These are phyloP conservation scores for Coemansia sp. DNA, from an alignment of 192 early-diverging fungal genomes.

Conservation along the genomic window DNA sequence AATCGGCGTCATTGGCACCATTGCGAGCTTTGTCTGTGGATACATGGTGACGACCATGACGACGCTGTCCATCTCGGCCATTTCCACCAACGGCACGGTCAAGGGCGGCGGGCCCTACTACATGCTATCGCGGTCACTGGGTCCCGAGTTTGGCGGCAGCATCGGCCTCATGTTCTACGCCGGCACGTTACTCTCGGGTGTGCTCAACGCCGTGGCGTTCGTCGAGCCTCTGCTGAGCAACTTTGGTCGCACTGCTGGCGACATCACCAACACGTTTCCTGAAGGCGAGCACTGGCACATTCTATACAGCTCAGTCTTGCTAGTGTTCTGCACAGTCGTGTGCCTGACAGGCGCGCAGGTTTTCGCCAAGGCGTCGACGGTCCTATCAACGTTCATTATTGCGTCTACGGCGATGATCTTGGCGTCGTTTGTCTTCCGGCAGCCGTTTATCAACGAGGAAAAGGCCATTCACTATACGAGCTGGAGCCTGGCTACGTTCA, in stretches of 20 bases:
- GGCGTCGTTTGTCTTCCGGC: conserved; percentile 58
- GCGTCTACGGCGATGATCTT: conserved; percentile 57
- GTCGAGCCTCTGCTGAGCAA: conserved; percentile 64
- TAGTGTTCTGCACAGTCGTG: conserved; percentile 57
- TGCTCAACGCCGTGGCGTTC: conserved; percentile 66
- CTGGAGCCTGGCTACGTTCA: conserved; percentile 58
- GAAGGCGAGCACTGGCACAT: conserved; percentile 59
- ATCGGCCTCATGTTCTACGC: conserved; percentile 66
- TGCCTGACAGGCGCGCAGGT: conserved; percentile 61
- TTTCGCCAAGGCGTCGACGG: conserved; percentile 60
- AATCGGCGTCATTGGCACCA: conserved; percentile 62
- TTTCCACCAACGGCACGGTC: conserved; percentile 68
- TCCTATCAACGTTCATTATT: conserved; percentile 59
- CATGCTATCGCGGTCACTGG: conserved; percentile 64
- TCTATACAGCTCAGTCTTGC: conserved; percentile 58
- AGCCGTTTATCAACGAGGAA: conserved; percentile 57
- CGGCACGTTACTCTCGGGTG: conserved; percentile 60
- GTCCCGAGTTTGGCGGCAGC: conserved; percentile 73
- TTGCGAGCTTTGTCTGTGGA: conserved; percentile 60
- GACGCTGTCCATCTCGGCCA: conserved; percentile 66
- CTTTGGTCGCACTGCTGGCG: conserved; percentile 58
- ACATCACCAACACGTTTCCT: conserved; percentile 54
- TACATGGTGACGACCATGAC: conserved; percentile 65
- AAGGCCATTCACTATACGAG: conserved; percentile 60
- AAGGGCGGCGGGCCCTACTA: conserved; percentile 72